A percentile compares a stretch with the other conserved stretches of the same genome.
Evolutionary conservation across 2,329 filamentous ascomycete species (phyloP).

Genomic region (Hypoxylon sp.): DNA sequence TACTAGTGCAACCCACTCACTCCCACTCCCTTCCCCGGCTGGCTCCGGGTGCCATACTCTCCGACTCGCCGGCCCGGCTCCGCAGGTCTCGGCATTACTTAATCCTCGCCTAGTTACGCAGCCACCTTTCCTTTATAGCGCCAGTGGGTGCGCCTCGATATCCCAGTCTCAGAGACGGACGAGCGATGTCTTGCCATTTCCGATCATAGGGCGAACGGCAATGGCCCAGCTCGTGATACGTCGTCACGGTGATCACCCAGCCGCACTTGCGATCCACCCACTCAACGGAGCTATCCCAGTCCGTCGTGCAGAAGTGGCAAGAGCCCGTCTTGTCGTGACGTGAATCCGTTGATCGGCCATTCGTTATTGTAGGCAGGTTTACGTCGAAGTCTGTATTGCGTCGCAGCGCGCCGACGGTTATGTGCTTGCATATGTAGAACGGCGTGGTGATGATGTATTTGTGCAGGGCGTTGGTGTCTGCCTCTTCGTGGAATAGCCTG

Average conservation of each 20-base stretch:
- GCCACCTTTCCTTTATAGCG: neutral
- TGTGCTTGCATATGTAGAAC: slow-evolving; percentile 6
- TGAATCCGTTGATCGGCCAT: neutral
- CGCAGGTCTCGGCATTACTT: neutral
- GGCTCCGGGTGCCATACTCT: neutral
- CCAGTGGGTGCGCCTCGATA: neutral
- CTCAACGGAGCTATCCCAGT: slow-evolving; percentile 16
- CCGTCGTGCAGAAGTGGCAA: slow-evolving; percentile 5
- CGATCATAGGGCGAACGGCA: slow-evolving; percentile 8
- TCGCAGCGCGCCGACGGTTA: neutral
- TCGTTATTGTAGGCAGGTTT: neutral
- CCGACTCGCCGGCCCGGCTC: neutral
- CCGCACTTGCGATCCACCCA: neutral
- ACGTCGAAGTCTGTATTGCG: too few species aligned
- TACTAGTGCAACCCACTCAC: slow-evolving; percentile 10
- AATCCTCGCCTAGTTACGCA: neutral
- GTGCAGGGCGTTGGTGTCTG: neutral
- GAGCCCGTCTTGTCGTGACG: neutral
- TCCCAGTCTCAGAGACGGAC: too few species aligned
- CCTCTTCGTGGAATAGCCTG: neutral
- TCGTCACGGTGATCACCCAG: slow-evolving; percentile 4
- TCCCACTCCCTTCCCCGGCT: slow-evolving; percentile 5
- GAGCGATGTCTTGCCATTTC: slow-evolving; percentile 6
- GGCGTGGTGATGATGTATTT: neutral
- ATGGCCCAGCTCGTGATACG: slow-evolving; percentile 19